Evolutionary conservation across 2,329 filamentous ascomycete genomes (phyloP).

Genomic region (Cryphonectria nitschkei): DNA sequence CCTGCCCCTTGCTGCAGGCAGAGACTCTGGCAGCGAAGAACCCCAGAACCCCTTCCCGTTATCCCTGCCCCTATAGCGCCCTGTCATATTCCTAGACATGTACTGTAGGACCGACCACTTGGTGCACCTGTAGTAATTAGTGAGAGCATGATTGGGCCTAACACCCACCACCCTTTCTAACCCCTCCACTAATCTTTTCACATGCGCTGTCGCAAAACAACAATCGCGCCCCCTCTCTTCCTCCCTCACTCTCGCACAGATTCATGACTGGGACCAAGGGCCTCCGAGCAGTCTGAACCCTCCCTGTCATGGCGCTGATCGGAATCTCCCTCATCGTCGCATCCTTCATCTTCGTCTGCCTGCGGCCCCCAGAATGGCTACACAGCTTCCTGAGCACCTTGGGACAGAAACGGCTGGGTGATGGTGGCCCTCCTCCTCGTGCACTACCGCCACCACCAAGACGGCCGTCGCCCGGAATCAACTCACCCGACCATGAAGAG

Average conservation of each 20-base stretch:
- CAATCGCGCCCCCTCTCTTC: background rate
- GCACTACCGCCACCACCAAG: constrained; percentile 23
- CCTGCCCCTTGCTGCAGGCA: background rate
- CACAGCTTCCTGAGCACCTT: constrained; percentile 42
- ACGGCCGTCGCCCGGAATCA: constrained; percentile 28
- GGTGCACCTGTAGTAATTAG: background rate
- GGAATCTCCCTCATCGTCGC: constrained; percentile 66
- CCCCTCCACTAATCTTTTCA: background rate
- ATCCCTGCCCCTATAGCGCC: constrained; percentile 17
- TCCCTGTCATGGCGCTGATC: constrained; percentile 55
- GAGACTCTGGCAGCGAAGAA: background rate
- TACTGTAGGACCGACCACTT: background rate
- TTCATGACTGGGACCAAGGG: background rate
- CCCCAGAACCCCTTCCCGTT: background rate
- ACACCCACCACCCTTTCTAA: background rate
- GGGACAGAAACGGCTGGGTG: constrained; percentile 27
- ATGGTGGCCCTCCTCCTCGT: background rate
- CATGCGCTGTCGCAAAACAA: background rate
- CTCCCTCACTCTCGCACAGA: constrained; percentile 2
- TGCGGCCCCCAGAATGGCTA: constrained; percentile 57
- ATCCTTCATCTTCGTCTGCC: constrained; percentile 60
- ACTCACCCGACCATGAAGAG: background rate
- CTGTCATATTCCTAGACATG: background rate
- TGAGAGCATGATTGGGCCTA: background rate
- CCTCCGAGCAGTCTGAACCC: constrained; percentile 4